phyloP scores from a whole-genome alignment of 1,284 basidiomycete genomes.

The Cryptococcus deneoformans region DNA sequence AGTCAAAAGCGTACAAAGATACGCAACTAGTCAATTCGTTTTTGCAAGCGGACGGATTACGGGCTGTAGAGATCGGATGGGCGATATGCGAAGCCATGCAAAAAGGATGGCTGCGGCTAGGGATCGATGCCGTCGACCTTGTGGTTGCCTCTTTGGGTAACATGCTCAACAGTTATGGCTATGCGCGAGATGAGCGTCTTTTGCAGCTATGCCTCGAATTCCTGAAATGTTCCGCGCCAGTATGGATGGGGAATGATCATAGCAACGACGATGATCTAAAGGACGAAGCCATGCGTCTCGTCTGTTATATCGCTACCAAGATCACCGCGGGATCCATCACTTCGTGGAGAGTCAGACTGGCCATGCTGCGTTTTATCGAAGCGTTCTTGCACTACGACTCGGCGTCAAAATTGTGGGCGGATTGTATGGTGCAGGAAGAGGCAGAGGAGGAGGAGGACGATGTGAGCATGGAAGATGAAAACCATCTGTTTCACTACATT shows the following conservation, averaged over 20 bases:
- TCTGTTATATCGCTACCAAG: slow-evolving; percentile 56
- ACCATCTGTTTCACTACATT: slow-evolving; percentile 2
- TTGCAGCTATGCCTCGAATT: slow-evolving; percentile 61
- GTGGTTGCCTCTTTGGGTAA: slow-evolving; percentile 59
- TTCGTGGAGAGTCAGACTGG: slow-evolving; percentile 69
- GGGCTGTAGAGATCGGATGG: slow-evolving; percentile 60
- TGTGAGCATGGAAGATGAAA: slow-evolving; percentile 25
- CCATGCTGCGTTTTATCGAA: slow-evolving; percentile 64
- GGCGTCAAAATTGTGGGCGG: slow-evolving; percentile 23
- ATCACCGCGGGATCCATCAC: slow-evolving; percentile 53
- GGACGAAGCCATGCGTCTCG: slow-evolving; percentile 55
- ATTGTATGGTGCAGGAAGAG: background rate
- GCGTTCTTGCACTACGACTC: slow-evolving; percentile 64
- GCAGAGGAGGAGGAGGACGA: slow-evolving; percentile 13
- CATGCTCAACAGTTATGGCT: slow-evolving; percentile 60
- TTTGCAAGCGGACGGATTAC: slow-evolving; percentile 54
- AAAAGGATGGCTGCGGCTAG: slow-evolving; percentile 59
- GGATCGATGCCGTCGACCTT: slow-evolving; percentile 54
- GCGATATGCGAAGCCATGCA: slow-evolving; percentile 60
- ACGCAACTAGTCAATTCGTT: slow-evolving; percentile 59
- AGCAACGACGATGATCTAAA: slow-evolving; percentile 44
- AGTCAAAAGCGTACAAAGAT: slow-evolving; percentile 61
- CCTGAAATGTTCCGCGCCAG: slow-evolving; percentile 61
- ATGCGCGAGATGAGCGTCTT: slow-evolving; percentile 58
- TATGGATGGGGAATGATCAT: slow-evolving; percentile 60